A percentile compares a stretch with the other conserved stretches of the same genome.
Conservation (phyloP, 2,329 filamentous ascomycete species). For the Coniochaeta sp. region DNA sequence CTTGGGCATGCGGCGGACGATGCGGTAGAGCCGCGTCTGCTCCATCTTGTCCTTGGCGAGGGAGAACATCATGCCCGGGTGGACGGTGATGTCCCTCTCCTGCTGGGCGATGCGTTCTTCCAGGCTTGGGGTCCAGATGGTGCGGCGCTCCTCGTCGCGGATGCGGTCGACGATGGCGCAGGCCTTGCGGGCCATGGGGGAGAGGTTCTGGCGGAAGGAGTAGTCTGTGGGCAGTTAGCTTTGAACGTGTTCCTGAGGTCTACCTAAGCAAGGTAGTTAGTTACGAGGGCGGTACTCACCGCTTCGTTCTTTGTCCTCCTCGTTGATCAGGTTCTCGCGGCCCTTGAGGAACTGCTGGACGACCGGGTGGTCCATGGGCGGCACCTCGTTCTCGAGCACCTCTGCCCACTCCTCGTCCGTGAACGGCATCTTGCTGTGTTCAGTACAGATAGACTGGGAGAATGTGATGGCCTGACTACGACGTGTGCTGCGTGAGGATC, state of each 20-base stretch:
- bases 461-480: not conserved
- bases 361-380: conserved; percentile 60
- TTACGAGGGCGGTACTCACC: too few relatives aligned
- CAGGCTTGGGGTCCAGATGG: conserved; percentile 67
- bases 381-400: conserved; percentile 48
- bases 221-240: conserved; percentile 41
- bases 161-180: conserved; percentile 75
- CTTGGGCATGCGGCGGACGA: conserved; percentile 82
- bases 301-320: conserved; percentile 78
- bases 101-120: conserved; percentile 62
- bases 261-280: too few relatives aligned
- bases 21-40: conserved; percentile 74
- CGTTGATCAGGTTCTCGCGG: conserved; percentile 64
- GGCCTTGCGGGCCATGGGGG: conserved; percentile 70
- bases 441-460: not conserved
- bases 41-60: conserved; percentile 84
- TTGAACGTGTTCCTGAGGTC: conserved; percentile 15
- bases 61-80: conserved; percentile 90
- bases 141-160: conserved; percentile 66
- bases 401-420: conserved; percentile 54
- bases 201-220: conserved; percentile 66
- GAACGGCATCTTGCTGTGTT: conserved; percentile 18
- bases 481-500: not conserved
- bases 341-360: conserved; percentile 76
- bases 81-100: conserved; percentile 54